A percentile compares a stretch with the other conserved stretches of the same genome.
phyloP scores from a whole-genome alignment of 345 rosid genomes.

The Rubroshorea leprosula region DNA sequence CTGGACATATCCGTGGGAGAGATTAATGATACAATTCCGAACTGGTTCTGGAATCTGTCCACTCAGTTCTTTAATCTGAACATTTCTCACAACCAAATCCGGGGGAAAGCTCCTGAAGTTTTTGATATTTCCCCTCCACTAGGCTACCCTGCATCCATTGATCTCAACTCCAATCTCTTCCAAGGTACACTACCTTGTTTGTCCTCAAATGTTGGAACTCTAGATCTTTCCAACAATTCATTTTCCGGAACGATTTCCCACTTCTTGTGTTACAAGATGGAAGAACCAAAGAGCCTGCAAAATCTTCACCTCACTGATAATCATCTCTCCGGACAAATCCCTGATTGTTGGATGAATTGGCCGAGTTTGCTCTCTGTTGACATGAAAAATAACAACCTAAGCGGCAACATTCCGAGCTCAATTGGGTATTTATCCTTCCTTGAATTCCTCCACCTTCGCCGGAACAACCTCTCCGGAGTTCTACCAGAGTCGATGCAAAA shows the following conservation, averaged over 20 bases:
- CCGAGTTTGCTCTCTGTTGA: constrained; percentile 1
- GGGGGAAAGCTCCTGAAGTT: constrained; percentile 1
- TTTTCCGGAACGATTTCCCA: constrained; percentile 18
- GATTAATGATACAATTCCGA: constrained; percentile 18
- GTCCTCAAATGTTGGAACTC: neutral
- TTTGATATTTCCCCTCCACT: neutral
- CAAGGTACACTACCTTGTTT: constrained; percentile 14
- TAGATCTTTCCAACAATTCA: constrained; percentile 26
- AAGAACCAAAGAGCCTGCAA: neutral
- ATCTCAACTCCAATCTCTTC: constrained; percentile 17
- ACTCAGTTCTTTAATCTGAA: neutral
- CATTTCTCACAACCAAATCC: constrained; percentile 22
- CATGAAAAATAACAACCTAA: constrained; percentile 12
- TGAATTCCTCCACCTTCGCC: constrained; percentile 14
- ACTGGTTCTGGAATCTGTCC: constrained; percentile 20
- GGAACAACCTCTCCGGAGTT: constrained; percentile 7
- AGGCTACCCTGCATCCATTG: neutral
- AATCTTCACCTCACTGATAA: constrained; percentile 18
- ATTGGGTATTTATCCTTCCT: constrained; percentile 12
- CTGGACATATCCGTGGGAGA: constrained; percentile 20
- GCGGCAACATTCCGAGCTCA: constrained; percentile 20
- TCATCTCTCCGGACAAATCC: constrained; percentile 19
- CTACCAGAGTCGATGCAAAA: constrained; percentile 5
- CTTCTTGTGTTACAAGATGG: constrained; percentile 7
- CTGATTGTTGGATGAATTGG: constrained; percentile 25